Evolutionary conservation across 805 yeast genomes (phyloP).

Genomic region (Ogataea naganishii): DNA sequence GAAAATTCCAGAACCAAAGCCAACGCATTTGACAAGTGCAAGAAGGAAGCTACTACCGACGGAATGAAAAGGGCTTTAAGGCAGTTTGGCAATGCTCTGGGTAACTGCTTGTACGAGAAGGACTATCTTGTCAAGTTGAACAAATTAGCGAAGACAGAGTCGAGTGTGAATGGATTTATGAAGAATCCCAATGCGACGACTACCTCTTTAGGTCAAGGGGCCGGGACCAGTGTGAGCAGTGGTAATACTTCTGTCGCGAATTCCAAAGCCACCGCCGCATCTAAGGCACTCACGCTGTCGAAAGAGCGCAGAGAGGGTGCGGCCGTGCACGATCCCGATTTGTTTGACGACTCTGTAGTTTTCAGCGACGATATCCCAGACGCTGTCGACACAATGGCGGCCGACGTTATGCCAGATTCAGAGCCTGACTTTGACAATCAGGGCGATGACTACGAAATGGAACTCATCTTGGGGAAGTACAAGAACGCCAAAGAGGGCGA

Average conservation of each 20-base stretch:
- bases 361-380: slow-evolving; percentile 38
- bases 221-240: too few relatives aligned
- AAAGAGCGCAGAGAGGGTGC: slow-evolving; percentile 1
- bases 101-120: slow-evolving; percentile 78
- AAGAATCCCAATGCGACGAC: too few relatives aligned
- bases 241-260: neutral
- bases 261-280: neutral
- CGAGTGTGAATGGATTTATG: too few relatives aligned
- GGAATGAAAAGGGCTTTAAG: slow-evolving; percentile 73
- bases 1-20: slow-evolving; percentile 65
- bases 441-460: slow-evolving; percentile 21
- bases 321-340: slow-evolving; percentile 5
- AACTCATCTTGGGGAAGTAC: slow-evolving; percentile 8
- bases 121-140: slow-evolving; percentile 46
- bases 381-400: slow-evolving; percentile 9
- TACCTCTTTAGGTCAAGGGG: too few relatives aligned
- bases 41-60: slow-evolving; percentile 80
- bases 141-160: slow-evolving; percentile 32
- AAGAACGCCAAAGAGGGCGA: neutral
- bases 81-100: slow-evolving; percentile 72
- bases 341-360: slow-evolving; percentile 40
- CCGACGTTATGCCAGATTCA: slow-evolving; percentile 12
- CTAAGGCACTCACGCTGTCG: neutral
- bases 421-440: slow-evolving; percentile 20
- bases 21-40: slow-evolving; percentile 71